These are phyloP conservation scores for Protomyces inouyei DNA, from an alignment of 1,139 yeast genomes.

Conservation along the genomic window DNA sequence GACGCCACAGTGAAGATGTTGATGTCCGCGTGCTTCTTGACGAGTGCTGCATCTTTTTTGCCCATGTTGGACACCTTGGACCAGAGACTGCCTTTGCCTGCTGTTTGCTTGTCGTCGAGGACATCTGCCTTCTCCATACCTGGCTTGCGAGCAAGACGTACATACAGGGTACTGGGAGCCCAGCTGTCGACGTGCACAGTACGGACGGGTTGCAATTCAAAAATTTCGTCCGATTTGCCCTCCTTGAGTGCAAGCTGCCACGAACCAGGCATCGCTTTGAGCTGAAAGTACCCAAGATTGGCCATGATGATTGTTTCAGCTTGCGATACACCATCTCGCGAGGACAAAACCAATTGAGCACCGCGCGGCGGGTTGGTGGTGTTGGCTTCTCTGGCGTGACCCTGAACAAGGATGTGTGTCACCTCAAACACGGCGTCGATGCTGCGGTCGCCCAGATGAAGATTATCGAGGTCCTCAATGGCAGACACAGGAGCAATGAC, in stretches of 20 bases:
- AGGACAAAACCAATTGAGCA: slow-evolving; percentile 46
- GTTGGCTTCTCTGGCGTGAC: slow-evolving; percentile 53
- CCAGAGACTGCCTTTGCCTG: slow-evolving; percentile 7
- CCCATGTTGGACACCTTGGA: slow-evolving; percentile 8
- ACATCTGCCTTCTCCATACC: slow-evolving; percentile 46
- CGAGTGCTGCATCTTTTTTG: slow-evolving; percentile 20
- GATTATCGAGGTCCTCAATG: slow-evolving; percentile 58
- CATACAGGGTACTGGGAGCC: slow-evolving; percentile 48
- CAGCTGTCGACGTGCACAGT: slow-evolving; percentile 36
- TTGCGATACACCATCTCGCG: slow-evolving; percentile 30
- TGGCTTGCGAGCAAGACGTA: slow-evolving; percentile 46
- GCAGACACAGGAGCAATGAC: slow-evolving; percentile 50
- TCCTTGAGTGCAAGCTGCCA: slow-evolving; percentile 51
- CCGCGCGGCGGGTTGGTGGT: slow-evolving; percentile 48
- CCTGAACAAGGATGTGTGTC: slow-evolving; percentile 59
- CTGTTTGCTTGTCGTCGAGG: slow-evolving; percentile 32
- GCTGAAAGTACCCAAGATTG: slow-evolving; percentile 69
- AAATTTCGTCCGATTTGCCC: slow-evolving; percentile 45
- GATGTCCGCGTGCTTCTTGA: slow-evolving; percentile 51
- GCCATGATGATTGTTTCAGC: slow-evolving; percentile 68
- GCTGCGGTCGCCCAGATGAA: slow-evolving; percentile 43
- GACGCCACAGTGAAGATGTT: slow-evolving; percentile 81
- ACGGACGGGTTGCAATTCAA: slow-evolving; percentile 38
- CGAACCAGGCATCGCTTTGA: slow-evolving; percentile 63
- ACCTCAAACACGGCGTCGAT: slow-evolving; percentile 49